Evolutionary conservation across 352 stramenopile species (phyloP).

Genomic region (Labyrinthula sp.): DNA sequence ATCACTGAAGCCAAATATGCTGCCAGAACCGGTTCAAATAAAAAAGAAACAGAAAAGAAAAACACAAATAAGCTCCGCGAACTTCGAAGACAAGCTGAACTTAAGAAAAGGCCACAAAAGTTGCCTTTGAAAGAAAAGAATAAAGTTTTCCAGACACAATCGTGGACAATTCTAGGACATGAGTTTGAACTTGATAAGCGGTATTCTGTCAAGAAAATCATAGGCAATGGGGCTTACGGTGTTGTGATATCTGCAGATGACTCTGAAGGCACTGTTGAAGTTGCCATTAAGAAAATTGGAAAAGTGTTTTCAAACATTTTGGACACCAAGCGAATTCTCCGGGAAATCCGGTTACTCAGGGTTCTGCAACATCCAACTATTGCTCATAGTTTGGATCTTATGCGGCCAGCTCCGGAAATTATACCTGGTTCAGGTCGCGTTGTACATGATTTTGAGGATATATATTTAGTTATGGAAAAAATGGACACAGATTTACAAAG

Average conservation of each 20-base stretch:
- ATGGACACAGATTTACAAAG: slow-evolving; percentile 66
- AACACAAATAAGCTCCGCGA: slow-evolving; percentile 2
- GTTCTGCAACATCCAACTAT: slow-evolving; percentile 76
- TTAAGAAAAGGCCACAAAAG: slow-evolving; percentile 14
- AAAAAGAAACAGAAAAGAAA: slow-evolving; percentile 4
- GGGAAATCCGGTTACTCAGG: slow-evolving; percentile 78
- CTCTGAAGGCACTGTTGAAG: slow-evolving; percentile 44
- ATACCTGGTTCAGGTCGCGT: slow-evolving; percentile 69
- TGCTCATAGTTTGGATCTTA: slow-evolving; percentile 73
- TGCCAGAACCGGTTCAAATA: slow-evolving; percentile 5
- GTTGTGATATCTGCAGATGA: slow-evolving; percentile 66
- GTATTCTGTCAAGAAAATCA: slow-evolving; percentile 34
- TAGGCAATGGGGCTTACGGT: slow-evolving; percentile 68
- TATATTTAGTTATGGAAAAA: slow-evolving; percentile 65
- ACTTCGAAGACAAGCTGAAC: slow-evolving; percentile 3
- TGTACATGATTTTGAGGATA: slow-evolving; percentile 58
- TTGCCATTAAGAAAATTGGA: slow-evolving; percentile 79
- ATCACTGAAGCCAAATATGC: slow-evolving; percentile 1
- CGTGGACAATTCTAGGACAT: slow-evolving; percentile 46
- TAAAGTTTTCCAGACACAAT: slow-evolving; percentile 8
- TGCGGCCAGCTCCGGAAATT: slow-evolving; percentile 60
- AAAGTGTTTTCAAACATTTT: slow-evolving; percentile 87
- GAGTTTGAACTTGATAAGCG: slow-evolving; percentile 49
- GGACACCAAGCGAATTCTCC: slow-evolving; percentile 93
- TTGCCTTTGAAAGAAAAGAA: slow-evolving; percentile 14